Conservation (phyloP, 306 rosid species). For the Crotalaria pallida region DNA sequence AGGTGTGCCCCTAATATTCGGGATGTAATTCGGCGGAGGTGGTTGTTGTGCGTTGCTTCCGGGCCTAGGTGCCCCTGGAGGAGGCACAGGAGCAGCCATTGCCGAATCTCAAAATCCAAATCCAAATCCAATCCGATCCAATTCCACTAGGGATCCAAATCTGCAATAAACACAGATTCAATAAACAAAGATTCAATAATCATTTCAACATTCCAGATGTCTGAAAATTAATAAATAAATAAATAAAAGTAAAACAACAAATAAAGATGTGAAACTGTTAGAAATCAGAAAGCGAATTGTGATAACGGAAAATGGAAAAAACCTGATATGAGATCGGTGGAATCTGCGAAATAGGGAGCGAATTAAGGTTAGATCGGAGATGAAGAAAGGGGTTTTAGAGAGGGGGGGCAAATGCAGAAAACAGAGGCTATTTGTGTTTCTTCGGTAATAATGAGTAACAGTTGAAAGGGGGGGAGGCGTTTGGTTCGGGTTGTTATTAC, state of each 20-base stretch:
- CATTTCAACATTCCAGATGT: not conserved
- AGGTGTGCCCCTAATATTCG: constrained; percentile 39
- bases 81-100: constrained; percentile 95
- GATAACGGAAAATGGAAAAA: not conserved
- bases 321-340: constrained; percentile 27
- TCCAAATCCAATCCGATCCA: constrained; percentile 27
- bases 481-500: too few species aligned
- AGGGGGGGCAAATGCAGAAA: not conserved
- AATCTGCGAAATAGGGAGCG: constrained; percentile 23
- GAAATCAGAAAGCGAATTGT: not conserved
- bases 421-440: not conserved
- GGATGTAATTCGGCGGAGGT: constrained; percentile 66
- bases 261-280: not conserved
- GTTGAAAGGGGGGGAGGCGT: not conserved
- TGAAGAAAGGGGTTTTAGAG: constrained; percentile 37
- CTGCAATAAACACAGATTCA: constrained; percentile 21
- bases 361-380: constrained; percentile 26
- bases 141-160: constrained; percentile 23
- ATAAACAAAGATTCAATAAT: constrained; percentile 5
- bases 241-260: not conserved
- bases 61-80: constrained; percentile 98
- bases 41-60: constrained; percentile 36
- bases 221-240: too few species aligned
- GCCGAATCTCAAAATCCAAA: constrained; percentile 26
- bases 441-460: constrained; percentile 7